Evolutionary conservation across 495 filamentous ascomycete species (phyloP).

Genomic region (Penicillium canariense): DNA sequence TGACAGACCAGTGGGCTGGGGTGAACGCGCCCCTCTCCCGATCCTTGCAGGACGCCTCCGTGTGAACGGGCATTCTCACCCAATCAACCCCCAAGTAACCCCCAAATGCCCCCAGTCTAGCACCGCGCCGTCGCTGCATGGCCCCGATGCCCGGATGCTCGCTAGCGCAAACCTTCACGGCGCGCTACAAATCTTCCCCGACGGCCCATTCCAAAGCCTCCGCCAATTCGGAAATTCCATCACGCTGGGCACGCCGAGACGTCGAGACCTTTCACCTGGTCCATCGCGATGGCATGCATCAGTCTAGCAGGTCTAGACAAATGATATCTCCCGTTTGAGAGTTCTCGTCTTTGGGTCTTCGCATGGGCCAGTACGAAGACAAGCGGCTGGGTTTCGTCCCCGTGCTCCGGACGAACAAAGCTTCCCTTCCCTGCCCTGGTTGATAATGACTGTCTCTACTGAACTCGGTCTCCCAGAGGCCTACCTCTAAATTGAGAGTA

Average conservation of each 20-base stretch:
- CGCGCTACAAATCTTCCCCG: constrained; percentile 25
- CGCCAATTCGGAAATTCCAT: constrained; percentile 15
- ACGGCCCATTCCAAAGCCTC: constrained; percentile 16
- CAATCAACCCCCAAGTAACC: constrained; percentile 10
- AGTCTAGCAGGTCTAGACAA: not conserved
- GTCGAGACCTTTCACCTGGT: not conserved
- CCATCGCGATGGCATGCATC: constrained; percentile 11
- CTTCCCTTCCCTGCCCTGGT: too few relatives aligned
- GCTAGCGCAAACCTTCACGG: constrained; percentile 15
- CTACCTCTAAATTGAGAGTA: too few relatives aligned
- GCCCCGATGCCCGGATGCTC: not conserved
- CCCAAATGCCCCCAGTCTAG: not conserved
- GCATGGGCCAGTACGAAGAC: not conserved
- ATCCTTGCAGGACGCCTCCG: constrained; percentile 21
- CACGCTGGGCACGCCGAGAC: too few relatives aligned
- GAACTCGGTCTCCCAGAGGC: too few relatives aligned
- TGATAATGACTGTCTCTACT: too few relatives aligned
- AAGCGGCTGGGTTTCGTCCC: too few relatives aligned
- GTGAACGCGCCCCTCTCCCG: not conserved
- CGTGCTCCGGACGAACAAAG: too few relatives aligned
- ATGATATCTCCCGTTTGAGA: not conserved
- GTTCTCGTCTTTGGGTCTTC: not conserved
- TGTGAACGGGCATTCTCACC: constrained; percentile 9
- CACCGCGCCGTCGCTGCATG: not conserved
- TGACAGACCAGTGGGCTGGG: constrained; percentile 1